A percentile compares a stretch with the other conserved stretches of the same genome.
Evolutionary conservation across 129 eudicot genomes (phyloP).

Genomic region (Escallonia rubra): DNA sequence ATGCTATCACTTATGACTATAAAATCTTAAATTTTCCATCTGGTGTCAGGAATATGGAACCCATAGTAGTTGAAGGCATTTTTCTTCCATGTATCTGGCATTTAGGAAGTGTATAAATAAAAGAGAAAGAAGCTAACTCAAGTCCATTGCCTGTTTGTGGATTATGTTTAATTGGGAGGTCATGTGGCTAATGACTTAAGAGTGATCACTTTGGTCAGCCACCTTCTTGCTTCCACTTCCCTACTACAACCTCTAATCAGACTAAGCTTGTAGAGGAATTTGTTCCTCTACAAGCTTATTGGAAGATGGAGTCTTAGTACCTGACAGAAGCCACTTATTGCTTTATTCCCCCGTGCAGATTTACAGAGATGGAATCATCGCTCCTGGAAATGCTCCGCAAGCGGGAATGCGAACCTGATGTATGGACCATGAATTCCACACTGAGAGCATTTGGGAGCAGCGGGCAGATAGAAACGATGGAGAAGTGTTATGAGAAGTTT

Average conservation of each 20-base stretch:
- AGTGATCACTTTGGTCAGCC: background rate
- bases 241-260: background rate
- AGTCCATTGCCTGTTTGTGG: no score
- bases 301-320: background rate
- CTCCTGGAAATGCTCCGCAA: conserved; percentile 82
- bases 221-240: background rate
- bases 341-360: conserved; percentile 28
- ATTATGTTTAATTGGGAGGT: no score
- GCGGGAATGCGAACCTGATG: conserved; percentile 74
- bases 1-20: background rate
- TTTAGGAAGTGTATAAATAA: background rate
- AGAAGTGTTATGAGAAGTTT: conserved; percentile 87
- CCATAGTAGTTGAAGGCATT: background rate
- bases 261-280: background rate
- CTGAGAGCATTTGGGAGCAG: conserved; percentile 91
- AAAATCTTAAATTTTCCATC: background rate
- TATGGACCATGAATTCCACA: conserved; percentile 95
- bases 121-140: background rate
- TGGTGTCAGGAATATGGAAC: background rate
- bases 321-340: conserved; percentile 6
- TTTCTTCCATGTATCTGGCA: background rate
- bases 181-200: no score
- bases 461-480: conserved; percentile 98
- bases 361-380: conserved; percentile 79
- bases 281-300: background rate